phyloP scores from a whole-genome alignment of 2,329 filamentous ascomycete species.

The Immersiporthe knoxdaviesiana region DNA sequence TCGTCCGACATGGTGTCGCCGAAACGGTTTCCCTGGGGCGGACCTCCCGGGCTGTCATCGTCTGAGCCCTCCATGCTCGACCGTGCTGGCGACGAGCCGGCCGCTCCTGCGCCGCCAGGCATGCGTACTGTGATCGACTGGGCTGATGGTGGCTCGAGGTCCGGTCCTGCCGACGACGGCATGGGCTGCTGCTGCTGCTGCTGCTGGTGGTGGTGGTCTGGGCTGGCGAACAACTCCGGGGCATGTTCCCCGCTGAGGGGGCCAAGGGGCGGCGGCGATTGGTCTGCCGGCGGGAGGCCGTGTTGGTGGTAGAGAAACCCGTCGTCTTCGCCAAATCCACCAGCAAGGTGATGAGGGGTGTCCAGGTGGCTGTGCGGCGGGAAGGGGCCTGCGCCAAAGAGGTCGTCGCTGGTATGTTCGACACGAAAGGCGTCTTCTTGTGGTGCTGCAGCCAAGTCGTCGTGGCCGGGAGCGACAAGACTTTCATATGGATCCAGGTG shows the following conservation, averaged over 20 bases:
- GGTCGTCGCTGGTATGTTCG: constrained; percentile 37
- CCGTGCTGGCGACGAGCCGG: constrained; percentile 26
- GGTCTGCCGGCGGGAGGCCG: constrained; percentile 45
- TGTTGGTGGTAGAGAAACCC: constrained; percentile 50
- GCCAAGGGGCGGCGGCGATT: constrained; percentile 43
- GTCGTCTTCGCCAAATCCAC: constrained; percentile 50
- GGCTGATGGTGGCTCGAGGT: constrained; percentile 42
- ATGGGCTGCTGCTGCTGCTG: constrained; percentile 36
- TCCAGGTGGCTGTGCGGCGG: constrained; percentile 45
- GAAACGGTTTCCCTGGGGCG: constrained; percentile 48
- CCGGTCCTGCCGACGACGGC: constrained; percentile 41
- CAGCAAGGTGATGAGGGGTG: constrained; percentile 51
- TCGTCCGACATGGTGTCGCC: constrained; percentile 62
- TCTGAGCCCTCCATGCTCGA: constrained; percentile 49
- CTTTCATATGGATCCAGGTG: constrained; percentile 42
- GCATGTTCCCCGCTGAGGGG: constrained; percentile 43
- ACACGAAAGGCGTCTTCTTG: constrained; percentile 42
- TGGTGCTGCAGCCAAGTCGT: constrained; percentile 35
- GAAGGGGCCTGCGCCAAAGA: neutral
- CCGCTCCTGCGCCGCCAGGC: constrained; percentile 39
- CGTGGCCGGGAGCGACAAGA: constrained; percentile 36
- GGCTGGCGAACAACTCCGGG: constrained; percentile 38
- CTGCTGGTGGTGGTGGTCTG: constrained; percentile 35
- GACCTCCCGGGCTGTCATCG: constrained; percentile 48
- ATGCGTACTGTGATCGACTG: constrained; percentile 43